A percentile compares a stretch with the other conserved stretches of the same genome.
Conservation (phyloP, 192 early-diverging fungal species). For the Polychytrium aggregatum region DNA sequence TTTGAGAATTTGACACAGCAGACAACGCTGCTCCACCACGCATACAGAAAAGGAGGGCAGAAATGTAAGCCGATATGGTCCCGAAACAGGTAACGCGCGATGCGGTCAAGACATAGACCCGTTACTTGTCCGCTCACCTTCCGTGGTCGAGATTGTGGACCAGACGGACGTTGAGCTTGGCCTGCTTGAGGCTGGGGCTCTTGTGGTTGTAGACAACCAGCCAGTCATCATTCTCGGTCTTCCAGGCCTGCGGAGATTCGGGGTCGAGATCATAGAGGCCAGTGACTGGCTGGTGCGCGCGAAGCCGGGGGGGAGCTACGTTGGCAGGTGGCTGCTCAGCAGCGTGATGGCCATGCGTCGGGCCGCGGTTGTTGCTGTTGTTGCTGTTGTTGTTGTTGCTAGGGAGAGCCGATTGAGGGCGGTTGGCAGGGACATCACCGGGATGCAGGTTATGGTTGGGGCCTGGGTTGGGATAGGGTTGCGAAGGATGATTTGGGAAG, state of each 20-base stretch:
- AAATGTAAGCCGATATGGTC: neutral
- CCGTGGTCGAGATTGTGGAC: slow-evolving; percentile 45
- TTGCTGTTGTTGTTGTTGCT: no score
- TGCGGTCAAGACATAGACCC: slow-evolving; percentile 7
- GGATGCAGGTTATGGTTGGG: no score
- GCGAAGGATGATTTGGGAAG: no score
- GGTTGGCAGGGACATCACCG: no score
- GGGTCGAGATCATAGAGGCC: slow-evolving; percentile 67
- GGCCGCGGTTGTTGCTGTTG: no score
- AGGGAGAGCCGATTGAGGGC: no score
- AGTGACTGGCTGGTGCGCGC: slow-evolving; percentile 21
- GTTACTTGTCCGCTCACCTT: slow-evolving; percentile 15
- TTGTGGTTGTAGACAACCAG: slow-evolving; percentile 55
- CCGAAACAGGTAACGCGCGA: neutral
- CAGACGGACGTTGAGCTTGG: slow-evolving; percentile 18
- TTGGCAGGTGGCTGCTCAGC: slow-evolving; percentile 6
- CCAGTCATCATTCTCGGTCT: slow-evolving; percentile 79
- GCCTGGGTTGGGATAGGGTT: no score
- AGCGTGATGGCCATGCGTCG: no score
- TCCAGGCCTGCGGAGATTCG: slow-evolving; percentile 61
- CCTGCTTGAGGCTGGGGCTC: slow-evolving; percentile 10
- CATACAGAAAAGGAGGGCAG: slow-evolving; percentile 1
- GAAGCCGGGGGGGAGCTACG: slow-evolving; percentile 6
- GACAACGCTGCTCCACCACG: slow-evolving; percentile 60
- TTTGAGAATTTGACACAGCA: slow-evolving; percentile 94